phyloP scores from a whole-genome alignment of 2,329 filamentous ascomycete species.

The Cordyceps farinosa region DNA sequence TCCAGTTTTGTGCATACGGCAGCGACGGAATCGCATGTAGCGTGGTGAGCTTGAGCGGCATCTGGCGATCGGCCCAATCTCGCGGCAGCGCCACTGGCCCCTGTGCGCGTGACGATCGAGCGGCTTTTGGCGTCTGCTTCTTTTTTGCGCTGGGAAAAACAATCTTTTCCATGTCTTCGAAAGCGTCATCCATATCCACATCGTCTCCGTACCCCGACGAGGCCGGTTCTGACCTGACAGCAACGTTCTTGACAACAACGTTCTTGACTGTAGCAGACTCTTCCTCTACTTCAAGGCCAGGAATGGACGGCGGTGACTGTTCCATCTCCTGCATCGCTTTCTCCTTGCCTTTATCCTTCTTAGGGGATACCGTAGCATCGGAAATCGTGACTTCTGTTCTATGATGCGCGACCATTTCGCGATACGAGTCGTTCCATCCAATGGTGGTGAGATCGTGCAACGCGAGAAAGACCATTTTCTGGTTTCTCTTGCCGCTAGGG shows the following conservation, averaged over 20 bases:
- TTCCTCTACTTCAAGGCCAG: not conserved
- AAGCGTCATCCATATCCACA: conserved; percentile 33
- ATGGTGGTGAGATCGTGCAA: conserved; percentile 43
- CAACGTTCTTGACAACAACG: no score
- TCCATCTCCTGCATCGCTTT: not conserved
- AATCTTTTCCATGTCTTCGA: conserved; percentile 37
- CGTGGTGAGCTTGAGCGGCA: conserved; percentile 49
- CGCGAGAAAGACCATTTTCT: conserved; percentile 42
- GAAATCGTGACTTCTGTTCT: conserved; percentile 2
- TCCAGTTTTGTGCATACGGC: conserved; percentile 57
- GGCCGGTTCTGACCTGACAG: not conserved
- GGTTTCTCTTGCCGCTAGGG: not conserved
- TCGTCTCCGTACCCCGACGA: conserved; percentile 15
- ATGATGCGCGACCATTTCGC: conserved; percentile 22
- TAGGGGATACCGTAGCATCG: not conserved
- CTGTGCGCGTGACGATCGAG: conserved; percentile 1
- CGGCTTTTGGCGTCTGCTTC: conserved; percentile 16
- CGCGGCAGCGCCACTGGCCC: conserved; percentile 36
- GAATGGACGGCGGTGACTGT: not conserved
- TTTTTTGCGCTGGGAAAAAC: conserved; percentile 25
- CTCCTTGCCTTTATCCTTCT: not conserved
- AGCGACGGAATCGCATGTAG: conserved; percentile 48
- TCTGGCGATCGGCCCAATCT: conserved; percentile 39
- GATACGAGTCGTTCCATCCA: conserved; percentile 46
- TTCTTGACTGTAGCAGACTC: not conserved